Percentiles rank a stretch among this genome's conserved stretches.
phyloP scores from a whole-genome alignment of 495 filamentous ascomycete species.

The Endocarpon pusillum region DNA sequence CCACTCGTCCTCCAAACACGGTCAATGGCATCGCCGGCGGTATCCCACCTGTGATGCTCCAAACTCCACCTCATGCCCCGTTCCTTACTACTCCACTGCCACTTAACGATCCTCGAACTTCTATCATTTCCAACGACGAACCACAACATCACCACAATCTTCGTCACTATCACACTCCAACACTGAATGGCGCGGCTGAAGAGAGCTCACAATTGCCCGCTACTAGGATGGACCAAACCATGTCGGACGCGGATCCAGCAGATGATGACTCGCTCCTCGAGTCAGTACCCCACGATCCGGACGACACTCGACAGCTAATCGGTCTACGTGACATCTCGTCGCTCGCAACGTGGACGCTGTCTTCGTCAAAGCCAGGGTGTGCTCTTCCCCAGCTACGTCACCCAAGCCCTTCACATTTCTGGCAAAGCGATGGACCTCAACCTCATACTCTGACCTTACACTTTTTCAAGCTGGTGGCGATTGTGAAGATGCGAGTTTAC shows the following conservation, averaged over 20 bases:
- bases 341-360: constrained; percentile 84
- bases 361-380: constrained; percentile 79
- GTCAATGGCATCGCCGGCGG: not conserved
- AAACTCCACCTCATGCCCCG: constrained; percentile 1
- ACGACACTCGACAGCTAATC: not conserved
- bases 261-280: not conserved
- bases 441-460: constrained; percentile 88
- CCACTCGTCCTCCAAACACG: not conserved
- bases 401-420: constrained; percentile 65
- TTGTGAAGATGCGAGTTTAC: constrained; percentile 68
- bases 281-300: not conserved
- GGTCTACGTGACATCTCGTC: constrained; percentile 79
- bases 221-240: not conserved
- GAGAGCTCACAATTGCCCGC: not conserved
- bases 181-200: not conserved
- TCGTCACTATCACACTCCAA: too few species aligned
- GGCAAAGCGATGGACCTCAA: constrained; percentile 95
- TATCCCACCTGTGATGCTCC: constrained; percentile 1
- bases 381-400: constrained; percentile 70
- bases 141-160: too few species aligned
- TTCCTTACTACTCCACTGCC: not conserved
- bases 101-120: too few species aligned
- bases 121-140: too few species aligned
- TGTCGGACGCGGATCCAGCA: not conserved
- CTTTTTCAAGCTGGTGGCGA: constrained; percentile 82